Conservation (phyloP, 495 filamentous ascomycete genomes). For the Chaetomium tenue region DNA sequence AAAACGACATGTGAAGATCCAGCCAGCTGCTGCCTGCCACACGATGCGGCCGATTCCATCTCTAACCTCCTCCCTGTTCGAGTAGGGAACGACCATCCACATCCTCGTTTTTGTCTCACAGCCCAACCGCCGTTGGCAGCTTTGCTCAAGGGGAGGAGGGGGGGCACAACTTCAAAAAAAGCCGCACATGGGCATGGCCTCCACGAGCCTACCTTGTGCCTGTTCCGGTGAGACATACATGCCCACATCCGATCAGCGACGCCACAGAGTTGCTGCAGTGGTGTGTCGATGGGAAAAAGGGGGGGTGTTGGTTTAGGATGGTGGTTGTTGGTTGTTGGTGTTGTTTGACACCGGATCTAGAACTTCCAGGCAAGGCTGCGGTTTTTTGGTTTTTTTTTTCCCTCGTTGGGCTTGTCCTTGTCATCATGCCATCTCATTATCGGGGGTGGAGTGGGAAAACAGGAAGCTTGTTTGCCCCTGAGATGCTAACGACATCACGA, state of each 20-base stretch:
- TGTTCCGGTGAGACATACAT: constrained; percentile 10
- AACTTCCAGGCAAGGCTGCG: not conserved
- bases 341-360: not conserved
- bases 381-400: not conserved
- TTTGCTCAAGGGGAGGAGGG: not conserved
- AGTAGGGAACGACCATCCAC: not conserved
- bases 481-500: not conserved
- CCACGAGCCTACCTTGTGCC: not conserved
- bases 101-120: not conserved
- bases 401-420: not conserved
- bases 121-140: not conserved
- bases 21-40: no score
- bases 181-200: not conserved
- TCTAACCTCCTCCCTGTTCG: not conserved
- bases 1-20: not conserved
- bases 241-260: not conserved
- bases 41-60: not conserved
- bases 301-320: not conserved
- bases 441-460: not conserved
- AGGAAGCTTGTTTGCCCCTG: not conserved
- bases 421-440: not conserved
- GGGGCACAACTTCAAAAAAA: not conserved
- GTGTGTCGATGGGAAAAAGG: not conserved
- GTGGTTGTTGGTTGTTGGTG: not conserved
- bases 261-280: not conserved